These are phyloP conservation scores for Lactuca saligna DNA, from an alignment of 129 eudicot species.

Conservation along the genomic window DNA sequence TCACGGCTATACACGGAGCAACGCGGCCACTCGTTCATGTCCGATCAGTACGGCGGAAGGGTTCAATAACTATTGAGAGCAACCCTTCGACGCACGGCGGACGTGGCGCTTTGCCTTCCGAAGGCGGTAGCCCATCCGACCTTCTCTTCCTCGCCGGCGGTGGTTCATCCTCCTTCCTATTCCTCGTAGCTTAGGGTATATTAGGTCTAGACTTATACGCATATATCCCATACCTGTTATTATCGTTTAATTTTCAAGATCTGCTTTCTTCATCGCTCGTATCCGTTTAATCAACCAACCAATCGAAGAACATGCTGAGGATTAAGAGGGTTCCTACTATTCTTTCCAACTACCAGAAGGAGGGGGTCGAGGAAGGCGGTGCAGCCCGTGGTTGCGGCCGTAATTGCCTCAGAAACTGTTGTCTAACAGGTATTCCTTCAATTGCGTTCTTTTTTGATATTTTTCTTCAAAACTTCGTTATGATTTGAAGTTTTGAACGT, in stretches of 20 bases:
- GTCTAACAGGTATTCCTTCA: slow-evolving; percentile 55
- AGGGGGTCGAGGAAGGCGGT: slow-evolving; percentile 32
- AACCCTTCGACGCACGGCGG: slow-evolving; percentile 97
- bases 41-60: slow-evolving; percentile 64
- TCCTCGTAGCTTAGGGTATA: slow-evolving; percentile 12
- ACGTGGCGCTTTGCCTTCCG: slow-evolving; percentile 84
- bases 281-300: slow-evolving; percentile 2
- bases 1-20: slow-evolving; percentile 77
- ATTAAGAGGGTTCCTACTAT: slow-evolving; percentile 71
- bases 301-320: slow-evolving; percentile 42
- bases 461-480: too few species aligned
- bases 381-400: slow-evolving; percentile 51
- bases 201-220: slow-evolving; percentile 21
- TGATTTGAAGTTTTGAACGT: neutral
- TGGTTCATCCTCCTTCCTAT: slow-evolving; percentile 30
- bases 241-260: neutral
- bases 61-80: slow-evolving; percentile 38
- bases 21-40: slow-evolving; percentile 56
- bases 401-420: slow-evolving; percentile 68
- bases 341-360: slow-evolving; percentile 61
- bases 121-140: slow-evolving; percentile 90
- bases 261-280: slow-evolving; percentile 19
- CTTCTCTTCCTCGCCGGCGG: slow-evolving; percentile 96
- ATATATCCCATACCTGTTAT: slow-evolving; percentile 3
- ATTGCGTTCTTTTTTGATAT: neutral